A percentile compares a stretch with the other conserved stretches of the same genome.
Conservation (phyloP, 352 stramenopile genomes). For the Saprolegnia parasitica region DNA sequence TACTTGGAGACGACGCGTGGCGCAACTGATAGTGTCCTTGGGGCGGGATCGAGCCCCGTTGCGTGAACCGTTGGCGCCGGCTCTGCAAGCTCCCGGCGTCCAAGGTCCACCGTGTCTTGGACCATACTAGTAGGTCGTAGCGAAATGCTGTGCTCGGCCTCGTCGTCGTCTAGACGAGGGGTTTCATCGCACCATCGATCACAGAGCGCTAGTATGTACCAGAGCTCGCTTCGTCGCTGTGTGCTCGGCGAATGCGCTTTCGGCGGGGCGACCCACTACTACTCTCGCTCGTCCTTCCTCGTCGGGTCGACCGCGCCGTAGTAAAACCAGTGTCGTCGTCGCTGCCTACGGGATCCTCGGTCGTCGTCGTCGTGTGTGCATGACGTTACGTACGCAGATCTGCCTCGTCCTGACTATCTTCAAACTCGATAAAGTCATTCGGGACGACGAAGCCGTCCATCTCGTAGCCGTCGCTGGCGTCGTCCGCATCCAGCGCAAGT, state of each 20-base stretch:
- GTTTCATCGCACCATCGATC: not conserved
- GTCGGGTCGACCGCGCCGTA: not conserved
- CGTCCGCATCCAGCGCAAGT: not conserved
- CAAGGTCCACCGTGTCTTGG: too few relatives aligned
- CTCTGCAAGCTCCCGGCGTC: too few relatives aligned
- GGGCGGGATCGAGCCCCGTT: too few relatives aligned
- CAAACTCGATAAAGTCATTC: conserved; percentile 13
- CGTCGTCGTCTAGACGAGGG: not conserved
- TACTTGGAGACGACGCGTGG: too few relatives aligned
- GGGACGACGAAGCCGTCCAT: conserved; percentile 14
- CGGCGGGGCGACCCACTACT: too few relatives aligned
- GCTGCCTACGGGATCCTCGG: not conserved
- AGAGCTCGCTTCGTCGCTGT: not conserved
- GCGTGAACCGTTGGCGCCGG: too few relatives aligned
- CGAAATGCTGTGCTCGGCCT: not conserved
- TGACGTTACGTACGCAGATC: not conserved
- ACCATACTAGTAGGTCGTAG: too few relatives aligned
- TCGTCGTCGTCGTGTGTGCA: not conserved
- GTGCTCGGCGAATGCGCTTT: not conserved
- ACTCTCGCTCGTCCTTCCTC: too few relatives aligned
- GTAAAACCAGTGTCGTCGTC: not conserved
- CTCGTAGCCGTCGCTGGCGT: not conserved
- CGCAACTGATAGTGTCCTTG: too few relatives aligned
- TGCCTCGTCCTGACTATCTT: not conserved
- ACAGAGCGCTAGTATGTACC: not conserved